These are phyloP conservation scores for Stagonosporopsis rhizophila DNA, from an alignment of 2,329 filamentous ascomycete genomes.

Conservation along the genomic window DNA sequence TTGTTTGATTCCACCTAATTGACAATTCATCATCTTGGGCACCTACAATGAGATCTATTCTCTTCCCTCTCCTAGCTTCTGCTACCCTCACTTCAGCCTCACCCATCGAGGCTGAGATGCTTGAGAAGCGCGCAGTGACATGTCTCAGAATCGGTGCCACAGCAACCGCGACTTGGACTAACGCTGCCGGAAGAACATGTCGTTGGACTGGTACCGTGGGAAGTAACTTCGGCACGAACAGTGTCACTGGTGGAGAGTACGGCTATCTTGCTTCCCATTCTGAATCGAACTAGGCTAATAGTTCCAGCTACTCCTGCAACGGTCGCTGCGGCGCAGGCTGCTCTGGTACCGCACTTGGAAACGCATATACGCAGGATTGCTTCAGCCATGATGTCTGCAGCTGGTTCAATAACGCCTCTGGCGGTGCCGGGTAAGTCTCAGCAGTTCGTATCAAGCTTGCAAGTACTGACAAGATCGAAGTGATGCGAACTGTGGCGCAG, in stretches of 20 bases:
- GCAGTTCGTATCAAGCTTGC: not conserved
- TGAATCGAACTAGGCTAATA: not conserved
- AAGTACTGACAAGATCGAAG: constrained; percentile 20
- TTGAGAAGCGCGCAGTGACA: constrained; percentile 39
- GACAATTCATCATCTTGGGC: too few relatives aligned
- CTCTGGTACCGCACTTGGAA: constrained; percentile 53
- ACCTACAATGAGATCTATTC: constrained; percentile 9
- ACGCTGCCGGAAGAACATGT: constrained; percentile 53
- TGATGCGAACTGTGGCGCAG: constrained; percentile 58
- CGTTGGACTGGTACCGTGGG: constrained; percentile 56
- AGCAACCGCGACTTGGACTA: constrained; percentile 58
- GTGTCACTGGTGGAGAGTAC: constrained; percentile 55
- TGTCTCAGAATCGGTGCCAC: constrained; percentile 52
- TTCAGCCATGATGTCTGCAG: constrained; percentile 61
- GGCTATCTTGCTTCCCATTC: constrained; percentile 19
- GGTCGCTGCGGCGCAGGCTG: constrained; percentile 59
- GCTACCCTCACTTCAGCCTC: constrained; percentile 2
- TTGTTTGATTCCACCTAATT: not conserved
- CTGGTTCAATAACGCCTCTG: constrained; percentile 59
- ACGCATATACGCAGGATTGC: constrained; percentile 60
- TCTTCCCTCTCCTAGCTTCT: constrained; percentile 9
- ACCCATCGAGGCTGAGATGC: not conserved
- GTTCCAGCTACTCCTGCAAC: constrained; percentile 57
- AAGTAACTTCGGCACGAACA: constrained; percentile 57
- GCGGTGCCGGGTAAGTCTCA: constrained; percentile 52